Conservation (phyloP, 371 early-diverging fungal species). For the Capillidium heterosporum region DNA sequence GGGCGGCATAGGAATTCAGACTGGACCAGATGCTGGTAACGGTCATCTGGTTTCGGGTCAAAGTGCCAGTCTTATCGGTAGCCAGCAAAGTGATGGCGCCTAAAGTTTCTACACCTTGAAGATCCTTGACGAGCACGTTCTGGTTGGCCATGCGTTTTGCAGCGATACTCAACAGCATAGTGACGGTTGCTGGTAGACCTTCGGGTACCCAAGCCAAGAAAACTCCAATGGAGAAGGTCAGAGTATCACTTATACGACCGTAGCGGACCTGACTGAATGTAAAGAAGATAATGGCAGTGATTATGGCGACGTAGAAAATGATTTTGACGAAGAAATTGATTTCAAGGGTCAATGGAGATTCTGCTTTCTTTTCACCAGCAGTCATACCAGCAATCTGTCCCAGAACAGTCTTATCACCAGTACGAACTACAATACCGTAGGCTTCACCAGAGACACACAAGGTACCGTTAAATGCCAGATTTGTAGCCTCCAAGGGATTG, state of each 20-base stretch:
- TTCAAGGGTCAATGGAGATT: slow-evolving; percentile 56
- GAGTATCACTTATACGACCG: slow-evolving; percentile 51
- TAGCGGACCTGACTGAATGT: slow-evolving; percentile 38
- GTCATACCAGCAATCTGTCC: slow-evolving; percentile 87
- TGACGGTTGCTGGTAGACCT: slow-evolving; percentile 77
- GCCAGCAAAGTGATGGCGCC: slow-evolving; percentile 88
- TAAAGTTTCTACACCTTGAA: slow-evolving; percentile 90
- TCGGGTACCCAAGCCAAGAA: slow-evolving; percentile 82
- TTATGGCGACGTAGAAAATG: slow-evolving; percentile 61
- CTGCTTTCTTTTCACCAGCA: slow-evolving; percentile 40
- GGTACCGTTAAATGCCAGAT: slow-evolving; percentile 77
- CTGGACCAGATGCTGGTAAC: slow-evolving; percentile 77
- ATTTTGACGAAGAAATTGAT: slow-evolving; percentile 68
- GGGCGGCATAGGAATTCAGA: slow-evolving; percentile 32
- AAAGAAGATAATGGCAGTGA: slow-evolving; percentile 67
- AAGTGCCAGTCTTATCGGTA: slow-evolving; percentile 91
- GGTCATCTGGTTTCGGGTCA: slow-evolving; percentile 91
- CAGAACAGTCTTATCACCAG: slow-evolving; percentile 80
- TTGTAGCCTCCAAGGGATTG: slow-evolving; percentile 78
- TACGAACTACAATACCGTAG: slow-evolving; percentile 78
- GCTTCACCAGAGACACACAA: slow-evolving; percentile 71
- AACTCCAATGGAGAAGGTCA: slow-evolving; percentile 80
- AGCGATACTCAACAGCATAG: slow-evolving; percentile 76
- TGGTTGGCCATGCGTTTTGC: slow-evolving; percentile 81
- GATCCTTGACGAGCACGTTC: slow-evolving; percentile 84